phyloP scores from a whole-genome alignment of 139 green algal species.

The Zygnema circumcarinatum region DNA sequence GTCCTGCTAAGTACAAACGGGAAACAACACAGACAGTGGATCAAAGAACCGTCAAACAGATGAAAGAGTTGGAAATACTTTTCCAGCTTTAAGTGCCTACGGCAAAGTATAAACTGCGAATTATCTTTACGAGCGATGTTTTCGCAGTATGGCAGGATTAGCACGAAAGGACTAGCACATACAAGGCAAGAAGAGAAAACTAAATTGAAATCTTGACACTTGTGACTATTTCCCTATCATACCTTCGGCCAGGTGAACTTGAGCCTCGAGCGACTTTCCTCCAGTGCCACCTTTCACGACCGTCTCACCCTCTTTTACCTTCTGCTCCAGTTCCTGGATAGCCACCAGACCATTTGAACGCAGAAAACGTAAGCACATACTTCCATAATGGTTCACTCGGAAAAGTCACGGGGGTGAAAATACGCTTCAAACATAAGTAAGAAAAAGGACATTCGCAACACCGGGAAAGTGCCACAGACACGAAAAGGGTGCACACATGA shows the following conservation, averaged over 20 bases:
- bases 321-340: constrained; percentile 16
- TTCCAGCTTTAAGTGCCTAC: no score
- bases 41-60: no score
- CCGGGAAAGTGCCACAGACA: background rate
- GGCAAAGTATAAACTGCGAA: no score
- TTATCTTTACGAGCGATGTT: no score
- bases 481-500: background rate
- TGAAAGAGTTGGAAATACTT: background rate
- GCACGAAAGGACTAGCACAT: no score
- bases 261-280: constrained; percentile 29
- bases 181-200: no score
- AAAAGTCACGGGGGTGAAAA: background rate
- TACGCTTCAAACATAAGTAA: background rate
- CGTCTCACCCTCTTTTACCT: constrained; percentile 16
- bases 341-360: background rate
- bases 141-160: no score
- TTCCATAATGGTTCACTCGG: background rate
- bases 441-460: background rate
- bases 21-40: no score
- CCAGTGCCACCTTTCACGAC: constrained; percentile 34
- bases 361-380: background rate
- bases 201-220: no score
- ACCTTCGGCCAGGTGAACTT: constrained; percentile 42
- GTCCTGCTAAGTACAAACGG: background rate
- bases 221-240: no score